These are phyloP conservation scores for Chaetomiaceae sp. DNA, from an alignment of 2,329 filamentous ascomycete species.

Conservation along the genomic window DNA sequence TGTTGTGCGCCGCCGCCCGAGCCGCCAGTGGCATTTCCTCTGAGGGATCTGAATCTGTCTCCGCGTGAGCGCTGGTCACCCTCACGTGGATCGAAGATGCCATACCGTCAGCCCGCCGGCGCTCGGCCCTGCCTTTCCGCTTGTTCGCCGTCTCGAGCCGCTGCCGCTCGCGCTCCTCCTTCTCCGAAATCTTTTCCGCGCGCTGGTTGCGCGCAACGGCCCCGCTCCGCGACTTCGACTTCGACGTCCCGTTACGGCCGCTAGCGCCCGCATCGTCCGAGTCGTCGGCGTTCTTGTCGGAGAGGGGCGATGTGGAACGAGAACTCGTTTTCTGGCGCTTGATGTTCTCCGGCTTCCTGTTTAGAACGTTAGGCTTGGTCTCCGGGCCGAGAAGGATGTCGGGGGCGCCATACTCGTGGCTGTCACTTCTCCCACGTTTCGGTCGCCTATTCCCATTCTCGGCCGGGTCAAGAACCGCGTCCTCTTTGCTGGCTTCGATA, in stretches of 20 bases:
- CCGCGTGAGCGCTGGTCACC: slow-evolving; percentile 32
- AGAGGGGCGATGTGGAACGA: slow-evolving; percentile 57
- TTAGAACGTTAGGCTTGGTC: slow-evolving; percentile 23
- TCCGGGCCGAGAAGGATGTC: slow-evolving; percentile 4
- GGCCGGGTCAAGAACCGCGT: slow-evolving; percentile 48
- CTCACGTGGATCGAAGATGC: slow-evolving; percentile 25
- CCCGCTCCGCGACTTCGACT: slow-evolving; percentile 52
- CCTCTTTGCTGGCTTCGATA: slow-evolving; percentile 91
- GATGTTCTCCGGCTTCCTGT: slow-evolving; percentile 60
- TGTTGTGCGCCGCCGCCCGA: slow-evolving; percentile 32
- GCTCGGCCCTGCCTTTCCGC: slow-evolving; percentile 74
- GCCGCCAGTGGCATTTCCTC: slow-evolving; percentile 57
- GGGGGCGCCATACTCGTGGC: slow-evolving; percentile 73
- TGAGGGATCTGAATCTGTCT: slow-evolving; percentile 63
- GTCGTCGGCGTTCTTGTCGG: slow-evolving; percentile 52
- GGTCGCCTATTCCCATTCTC: slow-evolving; percentile 57
- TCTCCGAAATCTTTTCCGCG: slow-evolving; percentile 50
- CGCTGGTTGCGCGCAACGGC: slow-evolving; percentile 49
- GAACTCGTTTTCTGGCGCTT: slow-evolving; percentile 85
- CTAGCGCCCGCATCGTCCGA: slow-evolving; percentile 63
- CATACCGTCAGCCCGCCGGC: slow-evolving; percentile 73
- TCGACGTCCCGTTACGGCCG: slow-evolving; percentile 44
- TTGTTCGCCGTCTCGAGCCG: slow-evolving; percentile 70
- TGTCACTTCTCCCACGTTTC: slow-evolving; percentile 84
- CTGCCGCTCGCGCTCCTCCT: slow-evolving; percentile 68